Evolutionary conservation across 805 yeast genomes (phyloP).

Genomic region (Wickerhamomyces alni): DNA sequence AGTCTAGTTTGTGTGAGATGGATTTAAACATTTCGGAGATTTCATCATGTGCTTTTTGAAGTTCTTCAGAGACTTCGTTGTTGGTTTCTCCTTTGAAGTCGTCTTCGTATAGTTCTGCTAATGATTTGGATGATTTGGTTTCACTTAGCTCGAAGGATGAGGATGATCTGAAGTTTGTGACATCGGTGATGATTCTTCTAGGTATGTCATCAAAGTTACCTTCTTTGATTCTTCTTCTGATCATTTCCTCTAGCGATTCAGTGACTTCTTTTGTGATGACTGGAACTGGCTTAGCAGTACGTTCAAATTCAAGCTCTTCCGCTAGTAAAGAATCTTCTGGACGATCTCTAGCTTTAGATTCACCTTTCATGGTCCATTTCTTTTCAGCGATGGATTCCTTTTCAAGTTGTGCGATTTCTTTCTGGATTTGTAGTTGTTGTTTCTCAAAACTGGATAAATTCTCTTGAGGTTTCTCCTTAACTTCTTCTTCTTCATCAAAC

Average conservation of each 20-base stretch:
- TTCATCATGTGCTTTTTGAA: slow-evolving; percentile 72
- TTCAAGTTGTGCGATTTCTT: slow-evolving; percentile 75
- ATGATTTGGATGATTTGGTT: slow-evolving; percentile 76
- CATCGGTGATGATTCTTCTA: slow-evolving; percentile 60
- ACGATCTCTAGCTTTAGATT: slow-evolving; percentile 73
- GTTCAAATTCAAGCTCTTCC: slow-evolving; percentile 82
- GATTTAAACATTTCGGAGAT: slow-evolving; percentile 57
- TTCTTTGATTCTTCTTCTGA: slow-evolving; percentile 70
- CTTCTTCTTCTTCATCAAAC: slow-evolving; percentile 34
- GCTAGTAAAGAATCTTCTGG: slow-evolving; percentile 79
- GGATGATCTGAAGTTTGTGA: slow-evolving; percentile 54
- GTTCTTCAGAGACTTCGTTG: slow-evolving; percentile 52
- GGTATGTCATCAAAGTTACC: slow-evolving; percentile 82
- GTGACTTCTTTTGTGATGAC: slow-evolving; percentile 87
- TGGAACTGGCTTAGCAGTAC: slow-evolving; percentile 94
- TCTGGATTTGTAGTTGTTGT: slow-evolving; percentile 70
- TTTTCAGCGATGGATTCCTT: slow-evolving; percentile 85
- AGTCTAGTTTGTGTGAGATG: slow-evolving; percentile 70
- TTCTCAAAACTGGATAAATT: slow-evolving; percentile 72
- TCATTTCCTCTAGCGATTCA: slow-evolving; percentile 81
- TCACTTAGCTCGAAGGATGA: slow-evolving; percentile 66
- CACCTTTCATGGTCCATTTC: slow-evolving; percentile 94
- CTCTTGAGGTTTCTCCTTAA: slow-evolving; percentile 21
- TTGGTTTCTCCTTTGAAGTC: slow-evolving; percentile 55
- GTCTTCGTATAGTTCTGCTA: slow-evolving; percentile 90